These are phyloP conservation scores for Naegleria gruberi DNA, from an alignment of 208 protist species.

Conservation along the genomic window DNA sequence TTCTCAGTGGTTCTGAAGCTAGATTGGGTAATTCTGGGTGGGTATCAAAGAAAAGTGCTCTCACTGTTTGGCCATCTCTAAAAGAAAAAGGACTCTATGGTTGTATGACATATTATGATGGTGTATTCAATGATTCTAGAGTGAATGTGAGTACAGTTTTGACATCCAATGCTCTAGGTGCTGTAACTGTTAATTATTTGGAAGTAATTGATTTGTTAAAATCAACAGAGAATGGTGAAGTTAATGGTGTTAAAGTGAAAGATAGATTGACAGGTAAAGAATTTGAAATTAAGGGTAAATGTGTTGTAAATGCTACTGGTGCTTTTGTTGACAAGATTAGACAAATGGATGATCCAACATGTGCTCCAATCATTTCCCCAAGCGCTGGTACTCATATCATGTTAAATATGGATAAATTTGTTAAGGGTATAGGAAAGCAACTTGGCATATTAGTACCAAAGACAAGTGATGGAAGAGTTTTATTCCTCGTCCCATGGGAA, in stretches of 20 bases:
- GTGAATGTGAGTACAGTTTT: conserved; percentile 80
- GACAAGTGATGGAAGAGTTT: conserved; percentile 82
- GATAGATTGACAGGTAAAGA: conserved; percentile 61
- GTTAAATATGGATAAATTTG: conserved; percentile 44
- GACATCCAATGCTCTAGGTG: conserved; percentile 76
- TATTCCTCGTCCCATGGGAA: conserved; percentile 82
- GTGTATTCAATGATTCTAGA: conserved; percentile 90
- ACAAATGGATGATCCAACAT: conserved; percentile 53
- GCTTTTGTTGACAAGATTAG: conserved; percentile 68
- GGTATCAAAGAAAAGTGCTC: not conserved
- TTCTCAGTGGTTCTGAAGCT: conserved; percentile 51
- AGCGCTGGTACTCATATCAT: conserved; percentile 69
- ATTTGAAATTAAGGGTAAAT: conserved; percentile 64
- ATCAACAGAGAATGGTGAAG: conserved; percentile 37
- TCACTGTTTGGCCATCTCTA: conserved; percentile 26
- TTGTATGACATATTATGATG: conserved; percentile 84
- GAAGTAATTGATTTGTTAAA: not conserved
- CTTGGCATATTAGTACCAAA: conserved; percentile 63
- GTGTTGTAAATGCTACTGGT: conserved; percentile 76
- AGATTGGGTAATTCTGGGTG: conserved; percentile 5
- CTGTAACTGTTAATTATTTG: conserved; percentile 83
- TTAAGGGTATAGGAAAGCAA: not conserved
- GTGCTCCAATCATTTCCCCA: conserved; percentile 52
- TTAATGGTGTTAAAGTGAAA: conserved; percentile 59
- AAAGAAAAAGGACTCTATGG: conserved; percentile 58